Evolutionary conservation across 768 basidiomycete genomes (phyloP), one percentile per base, ranked within the genome.

Genomic region (Rhodosporidiobolus odoratus): DNA sequence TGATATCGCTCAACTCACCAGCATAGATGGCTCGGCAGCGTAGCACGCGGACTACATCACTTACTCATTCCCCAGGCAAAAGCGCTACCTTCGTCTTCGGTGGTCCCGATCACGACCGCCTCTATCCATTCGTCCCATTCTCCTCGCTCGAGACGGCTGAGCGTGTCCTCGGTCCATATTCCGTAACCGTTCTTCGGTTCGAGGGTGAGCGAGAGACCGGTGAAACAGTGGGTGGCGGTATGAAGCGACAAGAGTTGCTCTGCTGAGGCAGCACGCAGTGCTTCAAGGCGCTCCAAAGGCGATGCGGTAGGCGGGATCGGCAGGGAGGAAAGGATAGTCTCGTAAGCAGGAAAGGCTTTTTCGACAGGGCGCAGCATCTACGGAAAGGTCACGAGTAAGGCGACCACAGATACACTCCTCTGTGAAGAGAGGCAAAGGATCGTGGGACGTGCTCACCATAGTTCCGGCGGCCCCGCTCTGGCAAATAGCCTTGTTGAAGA

Each of bases 51-150:
- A n/a, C n/a, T n/a, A n/a, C n/a, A n/a, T n/a, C n/a, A n/a, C n/a
- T n/a, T n/a, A n/a, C 41, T 34, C 27, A 54, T 45, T 17, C 45
- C 57, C 19, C 27, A 37, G 0, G 68, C 62, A 23, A 74, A 70
- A 4, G 56, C 53, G 2, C 52, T 45, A 6, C 68, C 73, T 35
- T 74, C 73, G 45, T 74, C 65, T 47, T 67, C 65, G 15, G 59
- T 70, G 34, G 62, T 65, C 2, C 73, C 73, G 0, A 67, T 9
- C 0, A 74, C 47, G 27, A 70, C 62, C 3, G 25, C 43, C 53
- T 57, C 61, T 25, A 74, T 45, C 73, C 73, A 74, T 34, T 60
- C 54, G 27, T 68, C 73, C 53, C 67, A 25, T 35, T 68, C 66
- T 4, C 69, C 73, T 19, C 30, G 23, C 48, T 34, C 25, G 3